Evolutionary conservation across 768 basidiomycete genomes (phyloP).

Genomic region (Pulveroboletus sp.): DNA sequence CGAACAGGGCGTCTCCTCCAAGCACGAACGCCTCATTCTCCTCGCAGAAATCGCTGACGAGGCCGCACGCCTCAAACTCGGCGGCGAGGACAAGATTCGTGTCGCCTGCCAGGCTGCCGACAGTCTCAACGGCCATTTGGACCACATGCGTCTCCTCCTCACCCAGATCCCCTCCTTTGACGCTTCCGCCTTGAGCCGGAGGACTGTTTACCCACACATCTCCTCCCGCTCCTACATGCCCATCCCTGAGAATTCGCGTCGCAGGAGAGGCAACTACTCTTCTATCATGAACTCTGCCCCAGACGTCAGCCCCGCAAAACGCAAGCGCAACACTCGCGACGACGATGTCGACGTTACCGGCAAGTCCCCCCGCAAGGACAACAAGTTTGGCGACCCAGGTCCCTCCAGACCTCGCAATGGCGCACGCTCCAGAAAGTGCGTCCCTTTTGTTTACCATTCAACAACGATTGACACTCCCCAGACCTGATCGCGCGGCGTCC

Average conservation of each 20-base stretch:
- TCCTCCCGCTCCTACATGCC: constrained; percentile 67
- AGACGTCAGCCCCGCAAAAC: constrained; percentile 64
- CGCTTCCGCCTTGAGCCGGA: constrained; percentile 50
- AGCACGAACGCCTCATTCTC: constrained; percentile 79
- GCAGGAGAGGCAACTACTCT: constrained; percentile 55
- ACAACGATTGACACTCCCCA: constrained; percentile 23
- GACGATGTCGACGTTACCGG: constrained; percentile 58
- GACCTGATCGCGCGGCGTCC: constrained; percentile 63
- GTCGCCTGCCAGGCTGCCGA: constrained; percentile 91
- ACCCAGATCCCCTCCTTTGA: constrained; percentile 66
- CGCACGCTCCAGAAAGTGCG: constrained; percentile 61
- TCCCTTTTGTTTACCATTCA: constrained; percentile 3
- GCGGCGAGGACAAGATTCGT: constrained; percentile 97
- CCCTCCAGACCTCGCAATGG: constrained; percentile 50
- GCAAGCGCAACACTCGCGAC: constrained; percentile 57
- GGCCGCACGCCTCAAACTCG: constrained; percentile 84
- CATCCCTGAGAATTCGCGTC: constrained; percentile 63
- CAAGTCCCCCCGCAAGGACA: constrained; percentile 65
- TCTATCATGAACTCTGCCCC: constrained; percentile 49
- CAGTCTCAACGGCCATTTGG: constrained; percentile 66
- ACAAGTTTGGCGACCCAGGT: constrained; percentile 40
- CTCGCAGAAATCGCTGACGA: constrained; percentile 95
- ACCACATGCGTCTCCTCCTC: constrained; percentile 61
- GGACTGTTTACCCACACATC: constrained; percentile 76
- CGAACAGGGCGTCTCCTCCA: constrained; percentile 53